Evolutionary conservation across 208 protist genomes (phyloP).

Genomic region (Blechomonas ayalai): DNA sequence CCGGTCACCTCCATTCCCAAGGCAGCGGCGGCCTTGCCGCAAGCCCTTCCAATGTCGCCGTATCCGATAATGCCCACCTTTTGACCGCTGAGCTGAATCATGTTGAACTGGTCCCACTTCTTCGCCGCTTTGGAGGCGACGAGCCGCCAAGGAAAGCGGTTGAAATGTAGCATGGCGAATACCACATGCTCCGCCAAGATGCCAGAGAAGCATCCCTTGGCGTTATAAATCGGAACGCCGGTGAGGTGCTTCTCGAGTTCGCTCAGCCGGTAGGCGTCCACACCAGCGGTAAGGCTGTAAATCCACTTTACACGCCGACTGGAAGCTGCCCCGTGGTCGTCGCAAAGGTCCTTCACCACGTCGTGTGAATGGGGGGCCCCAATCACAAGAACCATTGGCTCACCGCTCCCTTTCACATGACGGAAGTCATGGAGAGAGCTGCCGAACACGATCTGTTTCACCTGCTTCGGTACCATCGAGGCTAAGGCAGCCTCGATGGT

Average conservation of each 20-base stretch:
- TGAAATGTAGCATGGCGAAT: constrained; percentile 82
- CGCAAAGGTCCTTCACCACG: constrained; percentile 52
- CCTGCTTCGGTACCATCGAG: too few species aligned
- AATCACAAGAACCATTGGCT: constrained; percentile 15
- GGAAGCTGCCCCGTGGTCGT: constrained; percentile 34
- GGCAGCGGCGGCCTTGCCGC: constrained; percentile 20
- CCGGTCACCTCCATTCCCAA: constrained; percentile 77
- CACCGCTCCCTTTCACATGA: constrained; percentile 11
- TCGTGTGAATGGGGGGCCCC: constrained; percentile 14
- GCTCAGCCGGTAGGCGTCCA: constrained; percentile 49
- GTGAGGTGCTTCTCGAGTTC: constrained; percentile 32
- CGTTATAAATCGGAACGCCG: constrained; percentile 65
- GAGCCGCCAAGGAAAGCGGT: constrained; percentile 62
- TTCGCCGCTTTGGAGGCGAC: constrained; percentile 29
- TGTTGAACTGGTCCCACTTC: constrained; percentile 78
- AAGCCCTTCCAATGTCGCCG: constrained; percentile 68
- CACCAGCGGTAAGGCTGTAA: constrained; percentile 65
- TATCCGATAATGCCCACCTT: constrained; percentile 79
- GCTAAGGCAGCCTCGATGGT: too few species aligned
- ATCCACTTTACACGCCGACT: constrained; percentile 61
- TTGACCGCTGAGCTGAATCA: constrained; percentile 37
- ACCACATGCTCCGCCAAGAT: constrained; percentile 76
- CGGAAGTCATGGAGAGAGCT: constrained; percentile 18
- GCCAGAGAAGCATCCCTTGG: constrained; percentile 46
- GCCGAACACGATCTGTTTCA: constrained; percentile 20